Evolutionary conservation across 2,329 filamentous ascomycete genomes (phyloP).

Genomic region (Colletotrichum truncatum): DNA sequence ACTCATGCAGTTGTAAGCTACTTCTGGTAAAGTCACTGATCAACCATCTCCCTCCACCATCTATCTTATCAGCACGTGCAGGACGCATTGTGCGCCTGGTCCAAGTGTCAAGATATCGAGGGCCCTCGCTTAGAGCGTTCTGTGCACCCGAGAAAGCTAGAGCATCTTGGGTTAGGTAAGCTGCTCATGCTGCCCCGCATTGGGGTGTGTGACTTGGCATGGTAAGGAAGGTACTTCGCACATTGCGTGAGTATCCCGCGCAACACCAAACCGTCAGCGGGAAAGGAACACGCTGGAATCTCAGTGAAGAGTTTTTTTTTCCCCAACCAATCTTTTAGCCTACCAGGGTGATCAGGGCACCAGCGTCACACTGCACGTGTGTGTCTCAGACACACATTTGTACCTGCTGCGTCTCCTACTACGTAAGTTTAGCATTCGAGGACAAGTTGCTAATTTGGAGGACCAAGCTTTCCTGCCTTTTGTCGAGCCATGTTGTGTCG

Average conservation of each 20-base stretch:
- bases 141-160: background rate
- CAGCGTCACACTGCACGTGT: background rate
- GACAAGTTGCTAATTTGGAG: no score
- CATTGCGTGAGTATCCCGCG: background rate
- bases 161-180: background rate
- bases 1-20: no score
- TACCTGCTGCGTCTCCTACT: no score
- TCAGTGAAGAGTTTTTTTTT: slow-evolving; percentile 11
- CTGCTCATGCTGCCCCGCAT: background rate
- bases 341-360: slow-evolving; percentile 10
- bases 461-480: no score
- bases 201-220: background rate
- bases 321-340: background rate
- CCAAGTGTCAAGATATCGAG: background rate
- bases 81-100: background rate
- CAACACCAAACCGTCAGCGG: background rate
- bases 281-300: slow-evolving; percentile 23
- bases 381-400: slow-evolving; percentile 6
- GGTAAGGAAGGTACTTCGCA: slow-evolving; percentile 6
- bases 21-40: no score
- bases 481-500: no score
- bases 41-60: no score
- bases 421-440: no score
- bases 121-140: background rate
- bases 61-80: background rate